A percentile compares a stretch with the other conserved stretches of the same genome.
Evolutionary conservation across 2,329 filamentous ascomycete genomes (phyloP).

Genomic region (Pochonia chlamydosporia): DNA sequence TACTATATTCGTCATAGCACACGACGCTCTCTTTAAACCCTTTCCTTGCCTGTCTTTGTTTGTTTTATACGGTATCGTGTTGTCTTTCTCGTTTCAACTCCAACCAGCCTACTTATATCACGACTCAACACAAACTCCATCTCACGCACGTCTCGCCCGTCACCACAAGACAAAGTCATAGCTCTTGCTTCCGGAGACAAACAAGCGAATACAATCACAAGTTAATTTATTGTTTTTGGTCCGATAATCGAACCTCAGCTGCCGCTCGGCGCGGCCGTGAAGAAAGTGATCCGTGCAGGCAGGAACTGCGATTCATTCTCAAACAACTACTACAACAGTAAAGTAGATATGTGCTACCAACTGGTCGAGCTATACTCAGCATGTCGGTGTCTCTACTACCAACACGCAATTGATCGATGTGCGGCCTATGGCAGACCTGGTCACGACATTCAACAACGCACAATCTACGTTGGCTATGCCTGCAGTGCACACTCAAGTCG

Average conservation of each 20-base stretch:
- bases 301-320: neutral
- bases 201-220: neutral
- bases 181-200: neutral
- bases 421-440: conserved; percentile 66
- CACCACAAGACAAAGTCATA: neutral
- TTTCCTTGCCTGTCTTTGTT: conserved; percentile 9
- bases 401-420: conserved; percentile 81
- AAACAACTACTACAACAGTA: neutral
- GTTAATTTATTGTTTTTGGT: neutral
- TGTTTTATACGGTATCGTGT: conserved; percentile 9
- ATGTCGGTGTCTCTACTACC: conserved; percentile 83
- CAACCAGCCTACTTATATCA: neutral
- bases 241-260: conserved; percentile 1
- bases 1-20: conserved; percentile 15
- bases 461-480: conserved; percentile 76
- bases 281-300: neutral
- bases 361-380: conserved; percentile 80
- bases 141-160: neutral
- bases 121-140: neutral
- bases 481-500: conserved; percentile 42
- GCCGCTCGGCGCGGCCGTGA: neutral
- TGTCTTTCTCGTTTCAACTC: neutral
- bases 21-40: conserved; percentile 12
- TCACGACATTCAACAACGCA: conserved; percentile 67
- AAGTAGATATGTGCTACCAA: conserved; percentile 72